phyloP scores from a whole-genome alignment of 805 yeast species.

The Scheffersomyces lignosus region DNA sequence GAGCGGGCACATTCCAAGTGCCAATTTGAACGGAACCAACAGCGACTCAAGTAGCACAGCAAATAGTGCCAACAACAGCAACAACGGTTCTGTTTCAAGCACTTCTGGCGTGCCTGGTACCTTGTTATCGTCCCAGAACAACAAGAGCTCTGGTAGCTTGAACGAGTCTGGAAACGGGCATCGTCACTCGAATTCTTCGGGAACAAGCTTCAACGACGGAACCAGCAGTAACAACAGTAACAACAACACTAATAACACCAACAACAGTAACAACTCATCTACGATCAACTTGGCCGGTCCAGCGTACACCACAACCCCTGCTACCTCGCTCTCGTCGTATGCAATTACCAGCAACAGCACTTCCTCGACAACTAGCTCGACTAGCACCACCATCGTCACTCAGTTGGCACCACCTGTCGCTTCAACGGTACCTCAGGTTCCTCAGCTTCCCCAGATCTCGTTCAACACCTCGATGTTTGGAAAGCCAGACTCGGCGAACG shows the following conservation, averaged over 20 bases:
- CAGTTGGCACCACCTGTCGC: background rate
- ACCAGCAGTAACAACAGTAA: background rate
- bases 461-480: constrained; percentile 45
- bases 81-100: background rate
- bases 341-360: constrained; percentile 1
- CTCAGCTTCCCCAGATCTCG: constrained; percentile 32
- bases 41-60: background rate
- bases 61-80: background rate
- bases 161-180: background rate
- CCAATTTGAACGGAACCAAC: background rate
- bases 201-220: too few species aligned
- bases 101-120: background rate
- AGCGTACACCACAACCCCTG: too few species aligned
- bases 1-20: background rate
- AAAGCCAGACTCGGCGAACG: constrained; percentile 5
- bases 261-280: background rate
- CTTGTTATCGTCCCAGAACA: background rate
- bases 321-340: background rate
- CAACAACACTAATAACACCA: background rate
- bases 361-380: constrained; percentile 1
- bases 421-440: constrained; percentile 13
- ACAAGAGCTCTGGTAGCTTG: background rate
- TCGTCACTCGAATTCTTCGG: background rate
- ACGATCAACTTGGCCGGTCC: background rate
- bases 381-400: constrained; percentile 1